Evolutionary conservation across 352 stramenopile genomes (phyloP).

Genomic region (Globisporangium mamillatum): DNA sequence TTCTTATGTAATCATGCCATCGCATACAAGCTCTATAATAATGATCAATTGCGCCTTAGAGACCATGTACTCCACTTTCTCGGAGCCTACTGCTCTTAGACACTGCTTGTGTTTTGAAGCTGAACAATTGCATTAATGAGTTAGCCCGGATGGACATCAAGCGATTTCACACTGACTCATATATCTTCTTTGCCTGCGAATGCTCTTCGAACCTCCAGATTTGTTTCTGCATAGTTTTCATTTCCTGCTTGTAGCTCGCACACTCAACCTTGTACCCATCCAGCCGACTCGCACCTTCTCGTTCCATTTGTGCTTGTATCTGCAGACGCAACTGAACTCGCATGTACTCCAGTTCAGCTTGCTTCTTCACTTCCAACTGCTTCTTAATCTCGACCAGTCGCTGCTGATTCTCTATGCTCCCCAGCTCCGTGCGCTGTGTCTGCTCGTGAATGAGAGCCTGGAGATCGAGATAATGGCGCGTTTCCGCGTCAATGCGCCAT

Average conservation of each 20-base stretch:
- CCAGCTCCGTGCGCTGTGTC: slow-evolving; percentile 22
- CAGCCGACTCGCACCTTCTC: slow-evolving; percentile 1
- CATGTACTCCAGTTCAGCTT: slow-evolving; percentile 36
- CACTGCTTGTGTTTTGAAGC: background rate
- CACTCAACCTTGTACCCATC: background rate
- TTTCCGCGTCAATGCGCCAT: slow-evolving; percentile 25
- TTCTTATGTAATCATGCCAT: background rate
- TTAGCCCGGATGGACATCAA: background rate
- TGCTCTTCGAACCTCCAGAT: background rate
- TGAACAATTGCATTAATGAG: background rate
- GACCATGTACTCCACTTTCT: too few relatives aligned
- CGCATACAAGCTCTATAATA: background rate
- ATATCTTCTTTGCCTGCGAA: background rate
- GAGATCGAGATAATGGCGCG: slow-evolving; percentile 23
- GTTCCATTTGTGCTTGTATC: slow-evolving; percentile 30
- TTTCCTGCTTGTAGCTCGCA: background rate
- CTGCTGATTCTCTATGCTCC: slow-evolving; percentile 26
- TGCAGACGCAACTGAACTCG: slow-evolving; percentile 35
- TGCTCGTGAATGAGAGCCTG: slow-evolving; percentile 21
- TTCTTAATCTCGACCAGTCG: slow-evolving; percentile 26
- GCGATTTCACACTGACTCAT: background rate
- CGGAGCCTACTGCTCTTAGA: background rate
- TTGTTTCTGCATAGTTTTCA: background rate
- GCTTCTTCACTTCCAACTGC: slow-evolving; percentile 28
- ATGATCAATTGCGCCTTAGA: background rate